phyloP scores from a whole-genome alignment of 164 flowering plant species.

The Dillenia turbinata region DNA sequence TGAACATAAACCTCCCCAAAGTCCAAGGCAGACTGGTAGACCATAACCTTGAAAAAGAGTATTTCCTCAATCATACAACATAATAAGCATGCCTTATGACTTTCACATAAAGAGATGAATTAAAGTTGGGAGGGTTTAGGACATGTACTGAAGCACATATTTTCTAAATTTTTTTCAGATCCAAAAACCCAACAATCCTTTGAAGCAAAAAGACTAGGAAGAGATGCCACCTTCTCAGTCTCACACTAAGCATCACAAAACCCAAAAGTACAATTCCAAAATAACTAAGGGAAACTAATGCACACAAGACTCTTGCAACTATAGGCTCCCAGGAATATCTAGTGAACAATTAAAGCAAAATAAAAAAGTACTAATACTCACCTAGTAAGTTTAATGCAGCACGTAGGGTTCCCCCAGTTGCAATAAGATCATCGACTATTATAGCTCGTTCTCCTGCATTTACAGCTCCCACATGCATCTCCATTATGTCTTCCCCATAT shows the following conservation, averaged over 20 bases:
- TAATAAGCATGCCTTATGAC: no score
- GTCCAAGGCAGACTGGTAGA: no score
- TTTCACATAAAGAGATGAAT: no score
- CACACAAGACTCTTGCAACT: not conserved
- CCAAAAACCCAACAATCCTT: no score
- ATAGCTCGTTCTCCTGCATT: conserved; percentile 83
- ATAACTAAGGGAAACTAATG: not conserved
- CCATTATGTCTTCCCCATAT: conserved; percentile 89
- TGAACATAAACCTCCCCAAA: no score
- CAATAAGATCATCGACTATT: conserved; percentile 91
- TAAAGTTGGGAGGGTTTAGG: no score
- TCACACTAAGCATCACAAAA: not conserved
- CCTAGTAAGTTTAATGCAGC: conserved; percentile 89
- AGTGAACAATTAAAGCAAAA: not conserved
- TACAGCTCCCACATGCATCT: conserved; percentile 99
- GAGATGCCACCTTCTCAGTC: not conserved
- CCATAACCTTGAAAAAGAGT: no score
- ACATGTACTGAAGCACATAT: no score
- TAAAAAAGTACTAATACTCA: conserved; percentile 15
- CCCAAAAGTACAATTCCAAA: not conserved
- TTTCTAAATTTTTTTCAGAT: no score
- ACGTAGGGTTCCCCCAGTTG: conserved; percentile 92
- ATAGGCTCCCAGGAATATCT: not conserved
- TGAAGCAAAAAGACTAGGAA: no score
- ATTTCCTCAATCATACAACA: no score